These are phyloP conservation scores for Euphorbia lathyris DNA, from an alignment of 345 rosid species.

Conservation along the genomic window DNA sequence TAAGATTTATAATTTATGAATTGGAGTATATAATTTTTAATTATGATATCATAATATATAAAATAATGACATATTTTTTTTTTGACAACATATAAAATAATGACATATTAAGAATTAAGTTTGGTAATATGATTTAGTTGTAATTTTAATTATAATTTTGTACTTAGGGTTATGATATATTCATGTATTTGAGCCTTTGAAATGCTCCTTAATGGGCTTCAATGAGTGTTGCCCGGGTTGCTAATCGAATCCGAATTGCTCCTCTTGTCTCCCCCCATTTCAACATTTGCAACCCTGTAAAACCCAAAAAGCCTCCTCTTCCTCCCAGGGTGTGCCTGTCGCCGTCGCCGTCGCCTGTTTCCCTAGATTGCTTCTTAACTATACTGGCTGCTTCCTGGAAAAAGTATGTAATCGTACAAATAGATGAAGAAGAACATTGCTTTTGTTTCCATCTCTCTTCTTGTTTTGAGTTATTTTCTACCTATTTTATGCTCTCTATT, in stretches of 20 bases:
- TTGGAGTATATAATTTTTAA: too few species aligned
- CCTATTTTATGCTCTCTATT: not conserved
- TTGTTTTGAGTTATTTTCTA: too few species aligned
- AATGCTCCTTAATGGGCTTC: not conserved
- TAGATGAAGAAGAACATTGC: not conserved
- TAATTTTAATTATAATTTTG: too few species aligned
- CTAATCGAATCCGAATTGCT: constrained; percentile 2
- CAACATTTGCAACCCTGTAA: not conserved
- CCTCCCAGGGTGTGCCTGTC: not conserved
- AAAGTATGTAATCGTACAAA: not conserved
- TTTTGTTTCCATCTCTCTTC: not conserved
- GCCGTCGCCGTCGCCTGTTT: constrained; percentile 6
- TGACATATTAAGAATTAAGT: too few species aligned
- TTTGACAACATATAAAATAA: too few species aligned
- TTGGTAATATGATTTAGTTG: too few species aligned
- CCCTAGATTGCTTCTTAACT: not conserved
- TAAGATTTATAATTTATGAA: too few species aligned
- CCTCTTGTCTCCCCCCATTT: not conserved
- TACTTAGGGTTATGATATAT: too few species aligned
- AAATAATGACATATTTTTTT: too few species aligned
- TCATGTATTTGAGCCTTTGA: too few species aligned
- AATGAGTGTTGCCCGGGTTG: not conserved
- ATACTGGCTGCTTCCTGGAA: not conserved
- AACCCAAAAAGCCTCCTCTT: constrained; percentile 9
- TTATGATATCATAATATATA: too few species aligned